These are phyloP conservation scores for Orbilia oligospora DNA, from an alignment of 2,329 filamentous ascomycete genomes.

Conservation along the genomic window DNA sequence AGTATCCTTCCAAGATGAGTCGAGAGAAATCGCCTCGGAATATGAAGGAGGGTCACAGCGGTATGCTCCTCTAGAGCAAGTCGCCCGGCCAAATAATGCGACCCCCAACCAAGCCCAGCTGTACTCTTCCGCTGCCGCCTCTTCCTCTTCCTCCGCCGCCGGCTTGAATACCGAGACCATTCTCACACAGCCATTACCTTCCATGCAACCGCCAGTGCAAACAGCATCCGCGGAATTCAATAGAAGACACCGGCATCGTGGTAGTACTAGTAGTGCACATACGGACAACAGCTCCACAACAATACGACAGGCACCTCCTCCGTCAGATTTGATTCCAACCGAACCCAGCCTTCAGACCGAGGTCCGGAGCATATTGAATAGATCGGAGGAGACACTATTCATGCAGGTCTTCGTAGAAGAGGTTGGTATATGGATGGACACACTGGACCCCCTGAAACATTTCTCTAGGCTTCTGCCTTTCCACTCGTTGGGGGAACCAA, in stretches of 20 bases:
- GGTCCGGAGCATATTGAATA: conserved; percentile 76
- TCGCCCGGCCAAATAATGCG: conserved; percentile 64
- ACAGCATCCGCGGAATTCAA: conserved; percentile 31
- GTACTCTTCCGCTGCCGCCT: conserved; percentile 10
- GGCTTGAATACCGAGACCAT: conserved; percentile 30
- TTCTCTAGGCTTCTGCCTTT: conserved; percentile 89
- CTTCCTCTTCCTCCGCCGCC: neutral
- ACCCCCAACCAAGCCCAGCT: conserved; percentile 65
- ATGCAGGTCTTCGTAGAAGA: conserved; percentile 95
- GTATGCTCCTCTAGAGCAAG: conserved; percentile 75
- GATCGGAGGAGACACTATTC: conserved; percentile 84
- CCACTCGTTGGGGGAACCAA: conserved; percentile 83
- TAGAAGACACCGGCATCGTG: conserved; percentile 61
- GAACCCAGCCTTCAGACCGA: conserved; percentile 67
- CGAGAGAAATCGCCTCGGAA: conserved; percentile 88
- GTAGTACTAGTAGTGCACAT: conserved; percentile 61
- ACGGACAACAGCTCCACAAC: conserved; percentile 56
- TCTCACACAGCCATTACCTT: conserved; percentile 49
- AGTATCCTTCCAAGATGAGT: conserved; percentile 90
- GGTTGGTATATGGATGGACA: conserved; percentile 94
- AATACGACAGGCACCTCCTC: conserved; percentile 61
- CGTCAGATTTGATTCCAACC: conserved; percentile 63
- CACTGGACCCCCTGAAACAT: conserved; percentile 85
- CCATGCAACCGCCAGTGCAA: conserved; percentile 48
- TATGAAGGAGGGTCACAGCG: conserved; percentile 83